These are phyloP conservation scores for Malassezia pachydermatis DNA, from an alignment of 1,284 basidiomycete genomes.

Conservation along the genomic window DNA sequence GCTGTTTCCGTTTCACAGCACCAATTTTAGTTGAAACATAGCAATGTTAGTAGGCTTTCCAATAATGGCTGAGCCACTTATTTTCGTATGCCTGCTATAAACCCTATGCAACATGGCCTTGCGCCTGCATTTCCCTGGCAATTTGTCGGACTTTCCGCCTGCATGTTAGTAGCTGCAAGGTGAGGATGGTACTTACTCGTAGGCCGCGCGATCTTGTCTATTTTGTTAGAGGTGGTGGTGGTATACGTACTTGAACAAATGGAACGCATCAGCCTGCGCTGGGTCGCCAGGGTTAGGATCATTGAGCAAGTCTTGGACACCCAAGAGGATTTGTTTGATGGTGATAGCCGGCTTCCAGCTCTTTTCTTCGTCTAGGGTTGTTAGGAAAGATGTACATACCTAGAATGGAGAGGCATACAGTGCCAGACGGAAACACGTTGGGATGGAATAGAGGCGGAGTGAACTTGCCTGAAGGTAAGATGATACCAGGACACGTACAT, in stretches of 20 bases:
- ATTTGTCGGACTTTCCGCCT: slow-evolving; percentile 17
- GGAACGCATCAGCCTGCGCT: slow-evolving; percentile 91
- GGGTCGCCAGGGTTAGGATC: slow-evolving; percentile 91
- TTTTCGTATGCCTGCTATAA: neutral
- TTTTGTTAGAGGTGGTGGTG: neutral
- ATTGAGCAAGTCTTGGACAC: slow-evolving; percentile 85
- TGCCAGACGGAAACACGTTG: slow-evolving; percentile 97
- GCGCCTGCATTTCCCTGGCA: slow-evolving; percentile 17
- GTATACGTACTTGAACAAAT: slow-evolving; percentile 78
- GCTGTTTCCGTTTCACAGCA: too few relatives aligned
- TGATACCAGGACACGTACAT: slow-evolving; percentile 54
- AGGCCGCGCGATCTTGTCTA: slow-evolving; percentile 35
- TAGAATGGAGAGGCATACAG: slow-evolving; percentile 91
- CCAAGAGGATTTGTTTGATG: slow-evolving; percentile 91
- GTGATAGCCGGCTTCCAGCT: slow-evolving; percentile 98
- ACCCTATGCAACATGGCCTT: slow-evolving; percentile 13
- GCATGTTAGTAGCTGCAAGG: neutral
- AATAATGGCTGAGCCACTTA: neutral
- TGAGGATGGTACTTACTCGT: slow-evolving; percentile 27
- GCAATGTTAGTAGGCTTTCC: too few relatives aligned
- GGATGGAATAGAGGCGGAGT: slow-evolving; percentile 91
- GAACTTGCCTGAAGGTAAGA: slow-evolving; percentile 69
- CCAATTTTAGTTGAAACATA: too few relatives aligned
- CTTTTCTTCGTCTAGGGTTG: slow-evolving; percentile 74
- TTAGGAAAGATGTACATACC: slow-evolving; percentile 13